A percentile compares a stretch with the other conserved stretches of the same genome.
Evolutionary conservation across 495 filamentous ascomycete species (phyloP).

Genomic region (Trichoderma reesei): DNA sequence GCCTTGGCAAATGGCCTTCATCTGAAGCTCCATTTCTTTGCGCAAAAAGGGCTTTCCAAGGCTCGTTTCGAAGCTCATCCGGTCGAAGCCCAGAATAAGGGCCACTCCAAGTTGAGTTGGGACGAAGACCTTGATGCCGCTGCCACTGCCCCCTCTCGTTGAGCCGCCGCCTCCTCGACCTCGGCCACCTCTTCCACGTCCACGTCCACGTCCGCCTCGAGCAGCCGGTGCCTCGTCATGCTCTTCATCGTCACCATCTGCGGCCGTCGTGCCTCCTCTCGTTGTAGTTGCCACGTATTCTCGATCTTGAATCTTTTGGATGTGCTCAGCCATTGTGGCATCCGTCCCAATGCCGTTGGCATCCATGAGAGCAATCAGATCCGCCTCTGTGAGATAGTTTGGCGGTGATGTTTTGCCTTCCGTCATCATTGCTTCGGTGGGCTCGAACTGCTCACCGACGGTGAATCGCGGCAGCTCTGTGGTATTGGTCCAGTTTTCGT

Average conservation of each 20-base stretch:
- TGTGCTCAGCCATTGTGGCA: constrained; percentile 98
- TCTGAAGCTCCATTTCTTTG: constrained; percentile 92
- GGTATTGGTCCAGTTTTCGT: constrained; percentile 90
- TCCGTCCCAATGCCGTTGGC: constrained; percentile 97
- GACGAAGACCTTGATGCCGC: constrained; percentile 72
- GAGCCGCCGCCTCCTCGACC: constrained; percentile 26
- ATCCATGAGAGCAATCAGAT: constrained; percentile 97
- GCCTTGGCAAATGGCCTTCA: constrained; percentile 95
- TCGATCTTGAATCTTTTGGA: constrained; percentile 84
- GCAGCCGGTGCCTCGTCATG: constrained; percentile 25
- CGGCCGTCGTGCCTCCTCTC: constrained; percentile 22
- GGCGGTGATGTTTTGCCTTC: constrained; percentile 82
- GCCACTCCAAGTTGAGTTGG: constrained; percentile 85
- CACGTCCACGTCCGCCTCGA: constrained; percentile 31
- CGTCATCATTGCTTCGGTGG: constrained; percentile 77
- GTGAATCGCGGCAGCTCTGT: constrained; percentile 70
- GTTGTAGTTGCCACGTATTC: constrained; percentile 64
- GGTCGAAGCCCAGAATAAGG: constrained; percentile 86
- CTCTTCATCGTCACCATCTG: constrained; percentile 24
- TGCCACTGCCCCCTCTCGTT: constrained; percentile 32
- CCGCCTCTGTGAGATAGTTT: constrained; percentile 84
- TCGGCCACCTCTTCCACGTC: constrained; percentile 38
- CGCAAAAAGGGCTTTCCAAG: constrained; percentile 94
- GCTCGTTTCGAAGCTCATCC: constrained; percentile 79
- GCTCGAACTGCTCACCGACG: constrained; percentile 70